Evolutionary conservation across 1,284 basidiomycete genomes (phyloP), one percentile per base, ranked within the genome.

Genomic region (Albatrellus sp.): DNA sequence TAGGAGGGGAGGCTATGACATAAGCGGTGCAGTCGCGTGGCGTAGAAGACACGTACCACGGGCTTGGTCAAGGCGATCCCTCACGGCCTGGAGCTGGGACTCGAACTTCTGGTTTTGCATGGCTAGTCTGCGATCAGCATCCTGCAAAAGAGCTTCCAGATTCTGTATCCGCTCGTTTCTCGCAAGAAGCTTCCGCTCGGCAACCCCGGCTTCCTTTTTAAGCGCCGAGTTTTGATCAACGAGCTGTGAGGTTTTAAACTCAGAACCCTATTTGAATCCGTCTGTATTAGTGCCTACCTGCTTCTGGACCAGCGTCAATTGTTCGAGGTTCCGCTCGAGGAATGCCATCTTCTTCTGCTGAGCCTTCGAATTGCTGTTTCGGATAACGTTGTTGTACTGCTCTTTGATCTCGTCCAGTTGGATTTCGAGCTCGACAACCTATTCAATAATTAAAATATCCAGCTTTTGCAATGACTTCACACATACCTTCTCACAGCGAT

Each of bases 341-440:
- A 98, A 94, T 28, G 90, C 90, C 88, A 98, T 96, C 77, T 98
- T 98, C 77, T 94, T 93, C 69, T 97, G 92, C 60, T 98, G 96
- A 3, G 93, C 88, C 63, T 96, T 92, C 63, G 88, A 90, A 63
- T 98, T 97, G 68, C 92, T 94, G 59, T 93, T 94, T 50, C 92
- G 83, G 53, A 98, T 90, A 44, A 99, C 90, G 56, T 96, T 94
- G 70, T 93, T 94, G 69, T 98, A 99, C 62, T 98, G 93, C 66
- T 99, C 96, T 62, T 91, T 90, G 63, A 96, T 90, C 62, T 98
- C 96, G 60, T 99, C 96, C 35, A 99, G 70, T 61, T 98, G 94
- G 55, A 99, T 98, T 66, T 99, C 96, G 40, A 99, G 80, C 66
- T 98, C 96, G 47, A 99, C 94, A 37, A 99, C 93, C 91, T 94